These are phyloP conservation scores for Candida tibetensis DNA, from an alignment of 805 yeast species.

Conservation along the genomic window DNA sequence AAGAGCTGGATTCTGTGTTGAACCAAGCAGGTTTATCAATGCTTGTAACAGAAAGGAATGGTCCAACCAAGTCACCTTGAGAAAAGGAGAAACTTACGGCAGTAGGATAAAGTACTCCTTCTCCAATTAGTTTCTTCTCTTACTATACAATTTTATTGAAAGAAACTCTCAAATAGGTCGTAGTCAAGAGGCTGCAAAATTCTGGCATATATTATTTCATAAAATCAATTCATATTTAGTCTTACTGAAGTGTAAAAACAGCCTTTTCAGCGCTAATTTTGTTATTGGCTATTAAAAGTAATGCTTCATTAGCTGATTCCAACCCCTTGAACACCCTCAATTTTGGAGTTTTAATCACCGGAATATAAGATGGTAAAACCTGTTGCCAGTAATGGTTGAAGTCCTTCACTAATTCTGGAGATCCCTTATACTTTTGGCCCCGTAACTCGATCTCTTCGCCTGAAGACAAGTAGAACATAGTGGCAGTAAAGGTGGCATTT, in stretches of 20 bases:
- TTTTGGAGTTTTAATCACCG: conserved; percentile 6
- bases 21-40: conserved; percentile 57
- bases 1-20: conserved; percentile 59
- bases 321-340: conserved; percentile 10
- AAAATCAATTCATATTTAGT: too few species aligned
- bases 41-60: conserved; percentile 49
- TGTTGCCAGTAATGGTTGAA: conserved; percentile 8
- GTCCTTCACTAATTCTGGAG: conserved; percentile 8
- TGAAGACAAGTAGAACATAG: conserved; percentile 8
- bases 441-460: conserved; percentile 5
- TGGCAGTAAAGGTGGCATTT: conserved; percentile 2
- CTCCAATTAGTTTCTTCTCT: too few species aligned
- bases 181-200: not conserved
- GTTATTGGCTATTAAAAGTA: conserved; percentile 31
- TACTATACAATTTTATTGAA: not conserved
- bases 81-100: conserved; percentile 54
- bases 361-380: conserved; percentile 6
- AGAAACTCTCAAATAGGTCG: not conserved
- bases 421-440: not conserved
- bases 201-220: too few species aligned
- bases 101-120: conserved; percentile 37
- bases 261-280: conserved; percentile 45
- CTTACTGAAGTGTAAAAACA: conserved; percentile 37
- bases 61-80: conserved; percentile 45
- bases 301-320: conserved; percentile 29